Conservation (phyloP, 495 filamentous ascomycete species). For the Sordaria brevicollis region DNA sequence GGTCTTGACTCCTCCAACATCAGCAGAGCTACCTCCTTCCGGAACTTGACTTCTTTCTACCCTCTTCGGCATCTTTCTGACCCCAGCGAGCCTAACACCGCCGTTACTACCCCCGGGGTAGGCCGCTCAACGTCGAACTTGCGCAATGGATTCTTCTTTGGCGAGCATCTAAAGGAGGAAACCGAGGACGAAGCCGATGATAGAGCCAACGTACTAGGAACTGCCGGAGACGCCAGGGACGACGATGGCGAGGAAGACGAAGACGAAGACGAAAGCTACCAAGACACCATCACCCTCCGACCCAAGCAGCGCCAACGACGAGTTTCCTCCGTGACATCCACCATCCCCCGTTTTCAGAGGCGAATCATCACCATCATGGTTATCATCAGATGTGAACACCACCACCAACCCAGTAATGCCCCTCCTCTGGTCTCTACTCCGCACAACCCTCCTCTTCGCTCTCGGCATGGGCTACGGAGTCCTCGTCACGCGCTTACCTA, state of each 20-base stretch:
- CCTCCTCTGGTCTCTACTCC: conserved; percentile 30
- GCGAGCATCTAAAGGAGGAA: not conserved
- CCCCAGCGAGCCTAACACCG: not conserved
- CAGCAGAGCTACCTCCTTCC: conserved; percentile 61
- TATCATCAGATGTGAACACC: not conserved
- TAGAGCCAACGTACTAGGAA: not conserved
- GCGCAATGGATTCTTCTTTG: not conserved
- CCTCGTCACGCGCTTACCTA: conserved; percentile 64
- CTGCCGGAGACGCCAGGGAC: not conserved
- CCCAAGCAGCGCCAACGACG: not conserved
- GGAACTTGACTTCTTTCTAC: conserved; percentile 87
- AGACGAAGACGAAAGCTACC: conserved; percentile 20
- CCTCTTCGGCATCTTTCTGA: conserved; percentile 83
- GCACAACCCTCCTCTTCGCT: conserved; percentile 60
- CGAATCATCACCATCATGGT: conserved; percentile 18
- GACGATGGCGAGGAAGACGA: conserved; percentile 33
- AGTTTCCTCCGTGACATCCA: conserved; percentile 7
- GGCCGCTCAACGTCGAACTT: not conserved
- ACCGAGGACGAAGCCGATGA: not conserved
- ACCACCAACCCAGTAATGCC: not conserved
- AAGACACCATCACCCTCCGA: conserved; percentile 19
- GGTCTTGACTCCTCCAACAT: conserved; percentile 13
- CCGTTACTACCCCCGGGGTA: not conserved
- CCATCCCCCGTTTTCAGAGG: not conserved
- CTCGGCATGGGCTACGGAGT: conserved; percentile 80